Conservation (phyloP, 2,329 filamentous ascomycete species). For the Botryotinia convoluta region DNA sequence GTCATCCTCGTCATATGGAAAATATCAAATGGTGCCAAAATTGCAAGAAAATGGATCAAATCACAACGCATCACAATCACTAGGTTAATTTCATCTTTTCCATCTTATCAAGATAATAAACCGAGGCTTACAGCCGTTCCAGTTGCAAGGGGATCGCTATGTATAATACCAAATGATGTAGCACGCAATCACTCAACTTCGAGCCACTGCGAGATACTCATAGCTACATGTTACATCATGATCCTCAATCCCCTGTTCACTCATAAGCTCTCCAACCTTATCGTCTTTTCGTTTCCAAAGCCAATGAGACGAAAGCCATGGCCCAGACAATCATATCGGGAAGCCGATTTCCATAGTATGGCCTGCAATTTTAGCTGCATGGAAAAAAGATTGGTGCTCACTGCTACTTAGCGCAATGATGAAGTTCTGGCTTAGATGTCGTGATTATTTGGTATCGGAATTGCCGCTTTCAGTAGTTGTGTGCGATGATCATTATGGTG, state of each 20-base stretch:
- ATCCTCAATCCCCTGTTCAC: background rate
- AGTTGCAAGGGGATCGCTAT: background rate
- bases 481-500: background rate
- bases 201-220: background rate
- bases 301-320: background rate
- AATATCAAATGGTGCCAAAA: background rate
- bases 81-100: background rate
- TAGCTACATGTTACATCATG: background rate
- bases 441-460: slow-evolving; percentile 6
- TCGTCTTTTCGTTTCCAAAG: background rate
- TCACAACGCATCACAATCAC: background rate
- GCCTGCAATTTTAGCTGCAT: background rate
- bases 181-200: background rate
- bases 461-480: background rate
- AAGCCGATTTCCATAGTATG: background rate
- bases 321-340: background rate
- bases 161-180: background rate
- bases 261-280: background rate
- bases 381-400: slow-evolving; percentile 2
- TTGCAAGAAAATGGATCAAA: slow-evolving; percentile 2
- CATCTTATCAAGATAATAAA: background rate
- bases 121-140: background rate
- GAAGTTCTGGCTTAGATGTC: slow-evolving; percentile 20
- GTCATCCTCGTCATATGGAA: no score
- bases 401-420: slow-evolving; percentile 20